phyloP scores from a whole-genome alignment of 1,284 basidiomycete genomes.

The Ganoderma resinaceum region DNA sequence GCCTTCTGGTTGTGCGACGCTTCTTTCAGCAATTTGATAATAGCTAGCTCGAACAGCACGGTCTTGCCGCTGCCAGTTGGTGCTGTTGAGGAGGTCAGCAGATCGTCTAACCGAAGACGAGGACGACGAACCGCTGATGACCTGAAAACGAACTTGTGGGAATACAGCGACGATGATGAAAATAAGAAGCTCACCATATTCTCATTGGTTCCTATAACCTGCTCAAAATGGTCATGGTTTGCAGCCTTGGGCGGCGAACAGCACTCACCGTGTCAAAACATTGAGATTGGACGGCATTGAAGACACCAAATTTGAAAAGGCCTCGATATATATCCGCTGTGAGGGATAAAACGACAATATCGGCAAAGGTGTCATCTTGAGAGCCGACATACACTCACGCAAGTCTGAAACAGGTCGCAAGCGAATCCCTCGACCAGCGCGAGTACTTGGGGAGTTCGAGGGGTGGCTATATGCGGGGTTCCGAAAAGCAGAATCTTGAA shows the following conservation, averaged over 20 bases:
- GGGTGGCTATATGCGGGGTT: slow-evolving; percentile 17
- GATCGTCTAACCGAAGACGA: slow-evolving; percentile 15
- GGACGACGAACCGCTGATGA: slow-evolving; percentile 71
- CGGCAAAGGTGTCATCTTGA: background rate
- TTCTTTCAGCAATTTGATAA: slow-evolving; percentile 77
- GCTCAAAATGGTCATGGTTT: background rate
- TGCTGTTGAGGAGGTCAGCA: slow-evolving; percentile 50
- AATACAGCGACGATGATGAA: background rate
- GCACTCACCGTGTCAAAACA: slow-evolving; percentile 75
- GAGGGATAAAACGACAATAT: no score
- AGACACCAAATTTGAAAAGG: slow-evolving; percentile 87
- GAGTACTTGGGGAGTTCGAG: slow-evolving; percentile 41
- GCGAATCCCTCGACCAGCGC: slow-evolving; percentile 51
- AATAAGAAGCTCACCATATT: slow-evolving; percentile 66
- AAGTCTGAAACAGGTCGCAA: slow-evolving; percentile 76
- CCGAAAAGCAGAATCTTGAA: background rate
- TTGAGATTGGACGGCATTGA: slow-evolving; percentile 89
- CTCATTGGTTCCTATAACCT: slow-evolving; percentile 75
- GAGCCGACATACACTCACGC: slow-evolving; percentile 51
- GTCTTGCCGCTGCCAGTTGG: slow-evolving; percentile 96
- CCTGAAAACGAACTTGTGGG: slow-evolving; percentile 47
- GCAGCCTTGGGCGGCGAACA: background rate
- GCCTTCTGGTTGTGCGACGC: slow-evolving; percentile 45
- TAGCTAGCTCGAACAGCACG: slow-evolving; percentile 90
- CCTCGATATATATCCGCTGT: slow-evolving; percentile 82